phyloP scores from a whole-genome alignment of 495 filamentous ascomycete genomes.

The Hypoxylon intermedium region DNA sequence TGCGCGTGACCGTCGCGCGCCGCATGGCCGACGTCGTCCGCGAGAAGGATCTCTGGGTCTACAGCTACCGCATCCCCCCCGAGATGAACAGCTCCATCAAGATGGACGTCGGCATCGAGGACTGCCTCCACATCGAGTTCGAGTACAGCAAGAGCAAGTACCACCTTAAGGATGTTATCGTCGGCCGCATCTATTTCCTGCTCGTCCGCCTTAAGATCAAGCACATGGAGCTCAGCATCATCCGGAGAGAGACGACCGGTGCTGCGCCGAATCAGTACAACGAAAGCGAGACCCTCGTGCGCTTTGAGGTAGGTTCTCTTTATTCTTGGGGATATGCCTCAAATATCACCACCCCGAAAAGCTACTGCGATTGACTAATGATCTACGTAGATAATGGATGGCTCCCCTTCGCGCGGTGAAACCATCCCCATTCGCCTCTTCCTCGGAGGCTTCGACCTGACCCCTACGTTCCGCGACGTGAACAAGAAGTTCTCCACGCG shows the following conservation, averaged over 20 bases:
- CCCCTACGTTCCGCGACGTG: conserved; percentile 97
- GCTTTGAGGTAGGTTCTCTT: conserved; percentile 79
- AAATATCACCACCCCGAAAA: too few species aligned
- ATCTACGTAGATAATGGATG: conserved; percentile 88
- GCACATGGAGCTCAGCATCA: conserved; percentile 99
- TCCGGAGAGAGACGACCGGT: conserved; percentile 94
- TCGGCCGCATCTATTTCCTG: conserved; percentile 98
- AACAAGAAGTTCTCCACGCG: conserved; percentile 99
- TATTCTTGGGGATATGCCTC: too few species aligned
- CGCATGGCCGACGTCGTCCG: conserved; percentile 97
- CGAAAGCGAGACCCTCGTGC: conserved; percentile 96
- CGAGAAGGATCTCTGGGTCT: conserved; percentile 99
- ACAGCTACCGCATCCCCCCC: conserved; percentile 96
- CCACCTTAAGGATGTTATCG: conserved; percentile 99
- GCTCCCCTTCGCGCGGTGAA: conserved; percentile 94
- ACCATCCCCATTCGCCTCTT: conserved; percentile 98
- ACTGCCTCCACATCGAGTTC: conserved; percentile 99
- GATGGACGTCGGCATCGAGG: conserved; percentile 99
- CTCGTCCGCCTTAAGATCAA: conserved; percentile 98
- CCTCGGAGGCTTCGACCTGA: conserved; percentile 96
- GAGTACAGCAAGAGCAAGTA: conserved; percentile 99
- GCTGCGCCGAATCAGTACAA: conserved; percentile 99
- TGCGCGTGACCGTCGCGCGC: conserved; percentile 93
- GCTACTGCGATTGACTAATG: conserved; percentile 4
- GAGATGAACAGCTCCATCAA: conserved; percentile 99